phyloP scores from a whole-genome alignment of 441 rosid genomes.

The Geranium incanum region DNA sequence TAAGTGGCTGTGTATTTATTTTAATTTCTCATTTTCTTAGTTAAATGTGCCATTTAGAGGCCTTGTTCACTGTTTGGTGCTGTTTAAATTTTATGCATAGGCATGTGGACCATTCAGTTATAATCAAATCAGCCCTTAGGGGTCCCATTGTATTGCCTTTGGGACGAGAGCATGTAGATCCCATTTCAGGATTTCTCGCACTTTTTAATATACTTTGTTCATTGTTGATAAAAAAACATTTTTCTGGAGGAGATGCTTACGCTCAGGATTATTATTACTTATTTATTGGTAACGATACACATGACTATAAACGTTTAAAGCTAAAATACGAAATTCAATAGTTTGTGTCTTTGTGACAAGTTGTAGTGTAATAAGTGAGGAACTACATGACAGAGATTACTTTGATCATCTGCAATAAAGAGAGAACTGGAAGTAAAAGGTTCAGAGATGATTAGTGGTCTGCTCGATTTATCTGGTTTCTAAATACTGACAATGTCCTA shows the following conservation, averaged over 20 bases:
- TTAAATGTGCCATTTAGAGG: conserved; percentile 4
- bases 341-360: neutral
- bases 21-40: neutral
- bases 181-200: too few relatives aligned
- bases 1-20: neutral
- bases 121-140: too few relatives aligned
- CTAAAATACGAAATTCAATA: too few relatives aligned
- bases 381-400: neutral
- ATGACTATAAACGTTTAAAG: too few relatives aligned
- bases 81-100: too few relatives aligned
- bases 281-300: too few relatives aligned
- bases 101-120: too few relatives aligned
- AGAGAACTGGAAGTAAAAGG: neutral
- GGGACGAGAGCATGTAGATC: too few relatives aligned
- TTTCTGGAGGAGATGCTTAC: neutral
- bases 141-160: too few relatives aligned
- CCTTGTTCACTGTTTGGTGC: too few relatives aligned
- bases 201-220: too few relatives aligned
- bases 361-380: neutral
- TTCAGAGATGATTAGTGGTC: neutral
- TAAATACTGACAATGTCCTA: neutral
- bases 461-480: neutral
- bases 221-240: neutral
- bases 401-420: neutral
- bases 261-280: neutral